These are phyloP conservation scores for Cladosporium oxysporum DNA, from an alignment of 2,329 filamentous ascomycete genomes.

Conservation along the genomic window DNA sequence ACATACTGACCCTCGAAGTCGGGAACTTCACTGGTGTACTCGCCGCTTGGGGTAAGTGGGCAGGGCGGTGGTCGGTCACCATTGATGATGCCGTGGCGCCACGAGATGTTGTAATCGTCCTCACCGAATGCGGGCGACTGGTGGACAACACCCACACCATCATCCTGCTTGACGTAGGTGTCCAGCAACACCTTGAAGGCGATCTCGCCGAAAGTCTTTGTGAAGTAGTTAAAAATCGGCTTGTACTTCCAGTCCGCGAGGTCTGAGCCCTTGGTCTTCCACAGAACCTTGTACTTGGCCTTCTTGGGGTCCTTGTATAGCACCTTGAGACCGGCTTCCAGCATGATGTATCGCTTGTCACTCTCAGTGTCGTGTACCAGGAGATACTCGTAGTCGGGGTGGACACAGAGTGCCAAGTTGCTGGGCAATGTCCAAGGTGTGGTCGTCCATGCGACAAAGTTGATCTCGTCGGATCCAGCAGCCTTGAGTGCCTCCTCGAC, in stretches of 20 bases:
- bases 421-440: constrained; percentile 86
- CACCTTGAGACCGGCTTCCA: constrained; percentile 77
- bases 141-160: constrained; percentile 91
- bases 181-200: constrained; percentile 83
- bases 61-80: constrained; percentile 80
- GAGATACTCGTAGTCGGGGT: constrained; percentile 83
- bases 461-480: constrained; percentile 60
- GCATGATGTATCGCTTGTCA: constrained; percentile 79
- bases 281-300: constrained; percentile 80
- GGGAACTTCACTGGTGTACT: constrained; percentile 73
- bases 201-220: constrained; percentile 81
- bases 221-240: constrained; percentile 87
- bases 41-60: constrained; percentile 81
- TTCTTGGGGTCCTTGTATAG: constrained; percentile 96
- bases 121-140: constrained; percentile 93
- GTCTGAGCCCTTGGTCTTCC: constrained; percentile 75
- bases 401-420: constrained; percentile 73
- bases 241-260: constrained; percentile 89
- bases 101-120: constrained; percentile 86
- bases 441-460: constrained; percentile 85
- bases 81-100: constrained; percentile 74
- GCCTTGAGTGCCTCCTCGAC: constrained; percentile 35
- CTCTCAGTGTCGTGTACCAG: constrained; percentile 82
- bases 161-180: constrained; percentile 82
- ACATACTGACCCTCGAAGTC: constrained; percentile 88